Evolutionary conservation across 2,329 filamentous ascomycete species (phyloP), one percentile per base, ranked within the genome.

Genomic region (Microdochium bolleyi): DNA sequence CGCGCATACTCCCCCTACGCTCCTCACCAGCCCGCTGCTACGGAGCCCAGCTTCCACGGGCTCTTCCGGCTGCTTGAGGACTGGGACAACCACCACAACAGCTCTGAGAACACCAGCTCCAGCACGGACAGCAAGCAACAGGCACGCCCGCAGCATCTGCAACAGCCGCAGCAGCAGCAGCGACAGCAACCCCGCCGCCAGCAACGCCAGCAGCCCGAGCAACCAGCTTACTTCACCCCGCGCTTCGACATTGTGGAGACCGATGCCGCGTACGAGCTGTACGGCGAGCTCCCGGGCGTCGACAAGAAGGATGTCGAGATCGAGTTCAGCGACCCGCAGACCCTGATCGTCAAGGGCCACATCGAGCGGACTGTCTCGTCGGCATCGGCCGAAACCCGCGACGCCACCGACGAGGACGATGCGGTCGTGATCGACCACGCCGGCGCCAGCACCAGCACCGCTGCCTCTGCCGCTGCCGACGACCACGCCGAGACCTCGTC

Each of bases 181-280:
- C 49, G n/a, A 3, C 9, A 30, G 24, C 24, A 9, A 8, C 7
- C 11, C n/a, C 24, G 24, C 48, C 48, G 13, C 48, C 14, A 13
- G 24, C 24, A 9, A 8, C 24, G 8, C 10, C 25, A 25, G 25
- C 55, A 38, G 24, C 52, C 10, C 16, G 24, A 22, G n/a, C 51
- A 16, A 5, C 75, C 73, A 49, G 73, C 79, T n/a, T n/a, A n/a
- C 63, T 92, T 90, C 79, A 79, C 81, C 54, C 89, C 88, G 52
- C 87, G 84, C 70, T 92, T 92, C 64, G 88, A 92, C 62, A 77
- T 92, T 56, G 84, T 81, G 66, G 89, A 94, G 73, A 80, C 79
- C 13, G 78, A 79, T 55, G 70, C 82, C 5, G 67, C 74, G 57
- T 92, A 90, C 65, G 85, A 92, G 70, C 84, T 92, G 21, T 83